These are phyloP conservation scores for Alternaria atra DNA, from an alignment of 2,329 filamentous ascomycete genomes.

Conservation along the genomic window DNA sequence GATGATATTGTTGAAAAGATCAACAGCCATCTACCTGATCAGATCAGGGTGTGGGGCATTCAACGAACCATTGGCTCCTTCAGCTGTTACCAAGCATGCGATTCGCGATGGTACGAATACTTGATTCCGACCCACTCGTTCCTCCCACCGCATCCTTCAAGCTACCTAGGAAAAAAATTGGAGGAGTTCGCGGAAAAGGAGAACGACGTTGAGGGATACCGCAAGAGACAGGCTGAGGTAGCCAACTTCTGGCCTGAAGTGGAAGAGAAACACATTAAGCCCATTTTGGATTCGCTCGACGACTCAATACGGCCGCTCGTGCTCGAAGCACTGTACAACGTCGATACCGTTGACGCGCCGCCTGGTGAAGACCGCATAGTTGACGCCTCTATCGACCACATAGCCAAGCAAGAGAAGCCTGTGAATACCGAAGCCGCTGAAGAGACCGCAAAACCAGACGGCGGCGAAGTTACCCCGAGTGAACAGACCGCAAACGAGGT, in stretches of 20 bases:
- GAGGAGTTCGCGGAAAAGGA: conserved; percentile 78
- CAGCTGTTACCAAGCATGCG: conserved; percentile 93
- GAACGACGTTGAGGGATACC: conserved; percentile 73
- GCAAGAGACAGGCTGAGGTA: conserved; percentile 77
- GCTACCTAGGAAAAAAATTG: conserved; percentile 84
- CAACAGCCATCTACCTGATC: conserved; percentile 82
- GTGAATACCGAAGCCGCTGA: conserved; percentile 17
- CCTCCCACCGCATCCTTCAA: conserved; percentile 88
- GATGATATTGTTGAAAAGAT: conserved; percentile 87
- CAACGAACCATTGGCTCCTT: conserved; percentile 89
- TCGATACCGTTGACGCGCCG: conserved; percentile 42
- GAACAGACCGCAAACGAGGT: conserved; percentile 27
- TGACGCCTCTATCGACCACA: conserved; percentile 33
- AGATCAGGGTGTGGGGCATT: conserved; percentile 96
- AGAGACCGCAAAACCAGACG: conserved; percentile 19
- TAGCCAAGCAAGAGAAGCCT: conserved; percentile 15
- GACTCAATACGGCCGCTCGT: conserved; percentile 71
- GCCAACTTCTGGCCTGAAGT: conserved; percentile 82
- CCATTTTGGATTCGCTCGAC: conserved; percentile 67
- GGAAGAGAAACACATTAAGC: conserved; percentile 82
- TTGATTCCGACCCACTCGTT: conserved; percentile 93
- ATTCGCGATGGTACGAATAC: conserved; percentile 97
- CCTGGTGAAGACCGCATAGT: conserved; percentile 44
- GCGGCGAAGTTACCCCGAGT: conserved; percentile 15
- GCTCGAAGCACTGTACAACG: conserved; percentile 65